These are phyloP conservation scores for Leptosphaerulina australis DNA, from an alignment of 2,329 filamentous ascomycete species.

Conservation along the genomic window DNA sequence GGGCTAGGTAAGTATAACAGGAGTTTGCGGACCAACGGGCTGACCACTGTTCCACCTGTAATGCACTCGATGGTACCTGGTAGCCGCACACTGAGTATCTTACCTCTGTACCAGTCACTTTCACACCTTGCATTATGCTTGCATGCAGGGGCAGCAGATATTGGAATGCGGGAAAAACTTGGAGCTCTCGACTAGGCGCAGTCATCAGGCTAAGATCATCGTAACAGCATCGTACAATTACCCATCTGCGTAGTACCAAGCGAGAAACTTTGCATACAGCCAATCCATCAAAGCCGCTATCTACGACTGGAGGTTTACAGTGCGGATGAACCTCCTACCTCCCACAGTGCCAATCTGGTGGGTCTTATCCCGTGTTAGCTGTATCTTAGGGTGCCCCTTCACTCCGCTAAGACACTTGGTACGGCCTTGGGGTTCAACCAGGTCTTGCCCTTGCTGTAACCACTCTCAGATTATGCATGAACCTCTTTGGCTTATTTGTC, in stretches of 20 bases:
- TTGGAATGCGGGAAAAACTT: background rate
- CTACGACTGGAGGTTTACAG: background rate
- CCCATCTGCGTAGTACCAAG: background rate
- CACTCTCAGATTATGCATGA: background rate
- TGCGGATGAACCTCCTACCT: background rate
- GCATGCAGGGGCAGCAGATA: background rate
- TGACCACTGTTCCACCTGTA: background rate
- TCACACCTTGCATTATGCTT: background rate
- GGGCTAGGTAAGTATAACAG: background rate
- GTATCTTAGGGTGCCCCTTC: background rate
- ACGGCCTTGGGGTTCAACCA: constrained; percentile 1
- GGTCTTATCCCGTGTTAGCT: constrained; percentile 3
- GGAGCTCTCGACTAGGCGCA: background rate
- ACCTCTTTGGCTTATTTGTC: constrained; percentile 5
- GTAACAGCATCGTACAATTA: background rate
- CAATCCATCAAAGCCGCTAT: background rate
- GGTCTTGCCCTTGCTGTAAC: background rate
- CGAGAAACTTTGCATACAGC: no score
- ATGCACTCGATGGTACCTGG: background rate
- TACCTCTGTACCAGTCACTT: constrained; percentile 6
- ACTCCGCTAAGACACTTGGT: constrained; percentile 6
- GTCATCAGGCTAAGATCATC: background rate
- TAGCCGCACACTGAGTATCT: background rate
- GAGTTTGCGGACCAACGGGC: background rate
- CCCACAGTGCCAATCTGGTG: constrained; percentile 5